A percentile compares a stretch with the other conserved stretches of the same genome.
Conservation (phyloP, 768 basidiomycete species). For the Suillus hirtellus region DNA sequence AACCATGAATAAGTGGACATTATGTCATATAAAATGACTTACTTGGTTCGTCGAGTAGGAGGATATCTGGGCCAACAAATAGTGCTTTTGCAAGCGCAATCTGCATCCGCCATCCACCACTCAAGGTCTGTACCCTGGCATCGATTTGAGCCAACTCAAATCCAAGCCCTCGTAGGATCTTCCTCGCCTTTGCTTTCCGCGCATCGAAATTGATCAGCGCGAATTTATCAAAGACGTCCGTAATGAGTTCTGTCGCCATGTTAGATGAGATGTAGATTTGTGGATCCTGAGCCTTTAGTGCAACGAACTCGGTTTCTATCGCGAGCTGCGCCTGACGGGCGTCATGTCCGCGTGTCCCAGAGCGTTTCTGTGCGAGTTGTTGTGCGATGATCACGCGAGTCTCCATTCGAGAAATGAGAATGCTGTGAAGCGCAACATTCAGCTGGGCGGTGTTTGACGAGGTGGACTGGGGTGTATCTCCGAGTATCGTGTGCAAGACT, state of each 20-base stretch:
- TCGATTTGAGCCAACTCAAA: constrained; percentile 44
- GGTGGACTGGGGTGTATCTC: background rate
- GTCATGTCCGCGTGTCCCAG: constrained; percentile 13
- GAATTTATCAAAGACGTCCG: constrained; percentile 15
- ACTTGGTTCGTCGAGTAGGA: constrained; percentile 58
- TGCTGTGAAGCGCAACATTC: constrained; percentile 11
- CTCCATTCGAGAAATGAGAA: constrained; percentile 11
- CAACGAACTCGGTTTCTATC: constrained; percentile 11
- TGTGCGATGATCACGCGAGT: constrained; percentile 2
- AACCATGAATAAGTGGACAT: background rate
- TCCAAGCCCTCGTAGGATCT: constrained; percentile 59
- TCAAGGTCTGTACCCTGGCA: constrained; percentile 39
- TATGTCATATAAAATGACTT: constrained; percentile 26
- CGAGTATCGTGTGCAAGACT: constrained; percentile 12
- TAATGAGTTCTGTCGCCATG: constrained; percentile 11
- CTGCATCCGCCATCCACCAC: constrained; percentile 67
- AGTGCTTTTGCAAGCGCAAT: constrained; percentile 60
- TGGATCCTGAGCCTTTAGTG: constrained; percentile 11
- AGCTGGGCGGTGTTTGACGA: constrained; percentile 5
- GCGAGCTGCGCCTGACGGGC: constrained; percentile 15
- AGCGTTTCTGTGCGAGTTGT: constrained; percentile 15
- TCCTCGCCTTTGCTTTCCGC: constrained; percentile 37
- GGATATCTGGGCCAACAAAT: constrained; percentile 54
- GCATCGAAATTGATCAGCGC: constrained; percentile 12
- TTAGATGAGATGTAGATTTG: constrained; percentile 11